These are phyloP conservation scores for Butyriboletus loyo DNA, from an alignment of 768 basidiomycete genomes.

Conservation along the genomic window DNA sequence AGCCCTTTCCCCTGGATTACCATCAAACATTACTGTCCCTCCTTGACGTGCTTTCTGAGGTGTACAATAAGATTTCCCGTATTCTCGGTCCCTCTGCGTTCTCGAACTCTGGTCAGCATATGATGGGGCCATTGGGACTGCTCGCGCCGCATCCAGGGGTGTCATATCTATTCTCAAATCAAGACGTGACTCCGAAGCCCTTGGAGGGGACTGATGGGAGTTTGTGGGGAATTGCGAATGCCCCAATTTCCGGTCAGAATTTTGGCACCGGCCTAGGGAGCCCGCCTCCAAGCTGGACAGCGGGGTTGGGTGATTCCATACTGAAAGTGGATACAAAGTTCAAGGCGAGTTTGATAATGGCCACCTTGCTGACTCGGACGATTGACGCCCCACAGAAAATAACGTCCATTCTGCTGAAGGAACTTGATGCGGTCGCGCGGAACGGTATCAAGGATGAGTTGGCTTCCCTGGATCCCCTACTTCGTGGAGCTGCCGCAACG, in stretches of 20 bases:
- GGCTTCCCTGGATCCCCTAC: constrained; percentile 73
- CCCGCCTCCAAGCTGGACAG: constrained; percentile 61
- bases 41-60: constrained; percentile 84
- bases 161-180: constrained; percentile 62
- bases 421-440: constrained; percentile 79
- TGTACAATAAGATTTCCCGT: constrained; percentile 83
- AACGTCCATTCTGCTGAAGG: constrained; percentile 72
- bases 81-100: constrained; percentile 83
- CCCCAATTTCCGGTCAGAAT: constrained; percentile 27
- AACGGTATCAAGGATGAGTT: constrained; percentile 81
- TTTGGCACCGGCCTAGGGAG: constrained; percentile 38
- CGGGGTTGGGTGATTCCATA: constrained; percentile 66
- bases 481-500: constrained; percentile 51
- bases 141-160: constrained; percentile 80
- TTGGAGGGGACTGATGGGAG: constrained; percentile 47
- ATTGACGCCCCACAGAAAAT: constrained; percentile 63
- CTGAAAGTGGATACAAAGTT: constrained; percentile 80
- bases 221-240: constrained; percentile 73
- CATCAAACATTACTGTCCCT: constrained; percentile 85
- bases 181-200: constrained; percentile 38
- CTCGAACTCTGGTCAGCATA: constrained; percentile 64
- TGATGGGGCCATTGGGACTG: constrained; percentile 70
- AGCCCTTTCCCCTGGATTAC: constrained; percentile 92
- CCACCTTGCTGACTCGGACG: not conserved
- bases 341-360: constrained; percentile 51